Evolutionary conservation across 225 moss, liverwort and hornwort genomes (phyloP).

Genomic region (Polytrichum commune): DNA sequence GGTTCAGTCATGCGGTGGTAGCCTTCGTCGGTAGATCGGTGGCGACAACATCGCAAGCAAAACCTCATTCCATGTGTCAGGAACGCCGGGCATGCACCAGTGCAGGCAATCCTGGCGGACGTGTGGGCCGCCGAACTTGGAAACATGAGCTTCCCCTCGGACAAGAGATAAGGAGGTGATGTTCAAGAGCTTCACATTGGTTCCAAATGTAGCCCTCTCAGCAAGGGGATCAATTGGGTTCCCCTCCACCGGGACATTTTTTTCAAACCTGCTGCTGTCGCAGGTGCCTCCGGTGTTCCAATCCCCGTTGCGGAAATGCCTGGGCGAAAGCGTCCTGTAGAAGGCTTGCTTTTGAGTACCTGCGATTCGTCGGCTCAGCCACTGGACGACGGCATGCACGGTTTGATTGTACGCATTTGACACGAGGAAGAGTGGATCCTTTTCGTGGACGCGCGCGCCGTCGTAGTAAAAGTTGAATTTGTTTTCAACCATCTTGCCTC

Average conservation of each 20-base stretch:
- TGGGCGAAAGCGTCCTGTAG: conserved; percentile 58
- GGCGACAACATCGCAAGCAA: conserved; percentile 36
- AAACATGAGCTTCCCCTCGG: conserved; percentile 66
- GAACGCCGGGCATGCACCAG: conserved; percentile 90
- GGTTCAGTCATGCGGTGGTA: too few relatives aligned
- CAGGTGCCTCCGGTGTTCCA: conserved; percentile 84
- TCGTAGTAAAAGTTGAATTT: conserved; percentile 39
- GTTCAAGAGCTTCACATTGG: conserved; percentile 52
- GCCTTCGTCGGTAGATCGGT: not conserved
- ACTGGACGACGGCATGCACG: conserved; percentile 38
- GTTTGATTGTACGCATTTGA: conserved; percentile 44
- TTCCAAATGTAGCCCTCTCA: conserved; percentile 46
- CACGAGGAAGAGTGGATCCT: conserved; percentile 17
- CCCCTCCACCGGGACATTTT: conserved; percentile 14
- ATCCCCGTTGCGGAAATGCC: conserved; percentile 78
- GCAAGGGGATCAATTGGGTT: conserved; percentile 30
- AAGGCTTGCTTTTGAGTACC: conserved; percentile 24
- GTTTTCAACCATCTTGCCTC: conserved; percentile 42
- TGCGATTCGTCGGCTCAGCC: conserved; percentile 33
- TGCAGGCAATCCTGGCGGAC: conserved; percentile 75
- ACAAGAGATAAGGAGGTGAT: conserved; percentile 46
- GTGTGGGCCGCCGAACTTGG: conserved; percentile 49
- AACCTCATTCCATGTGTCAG: conserved; percentile 87
- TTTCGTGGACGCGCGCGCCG: conserved; percentile 16
- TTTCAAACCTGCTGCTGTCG: conserved; percentile 27